phyloP scores from a whole-genome alignment of 192 early-diverging fungal species.

The Spizellomyces punctatus region DNA sequence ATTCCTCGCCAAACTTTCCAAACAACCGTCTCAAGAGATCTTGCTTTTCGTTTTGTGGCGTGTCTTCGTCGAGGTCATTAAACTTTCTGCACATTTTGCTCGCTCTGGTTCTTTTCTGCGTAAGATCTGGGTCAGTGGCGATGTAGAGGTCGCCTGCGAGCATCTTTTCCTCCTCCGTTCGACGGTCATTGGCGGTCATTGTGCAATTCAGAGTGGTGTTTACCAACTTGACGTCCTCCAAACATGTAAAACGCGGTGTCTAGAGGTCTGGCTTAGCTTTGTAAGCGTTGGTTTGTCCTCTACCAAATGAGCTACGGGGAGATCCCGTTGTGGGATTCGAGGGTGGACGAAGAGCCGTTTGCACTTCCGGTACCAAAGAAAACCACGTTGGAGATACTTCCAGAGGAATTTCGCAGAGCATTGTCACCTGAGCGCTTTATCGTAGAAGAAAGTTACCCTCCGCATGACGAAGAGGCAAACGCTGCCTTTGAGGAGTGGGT shows the following conservation, averaged over 20 bases:
- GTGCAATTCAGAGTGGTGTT: background rate
- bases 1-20: conserved; percentile 58
- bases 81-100: conserved; percentile 27
- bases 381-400: background rate
- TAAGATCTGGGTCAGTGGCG: conserved; percentile 58
- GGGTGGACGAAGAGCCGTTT: background rate
- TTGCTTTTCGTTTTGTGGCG: conserved; percentile 19
- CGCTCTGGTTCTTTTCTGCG: conserved; percentile 31
- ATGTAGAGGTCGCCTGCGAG: conserved; percentile 62
- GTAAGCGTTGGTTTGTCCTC: conserved; percentile 1
- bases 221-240: conserved; percentile 8
- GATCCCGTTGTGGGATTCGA: background rate
- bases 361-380: background rate
- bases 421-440: background rate
- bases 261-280: conserved; percentile 24
- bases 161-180: conserved; percentile 67
- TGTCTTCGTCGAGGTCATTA: conserved; percentile 44
- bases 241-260: conserved; percentile 1
- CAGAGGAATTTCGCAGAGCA: background rate
- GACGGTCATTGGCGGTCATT: conserved; percentile 5
- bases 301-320: background rate
- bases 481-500: too few species aligned
- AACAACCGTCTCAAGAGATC: conserved; percentile 50
- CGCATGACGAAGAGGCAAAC: background rate
- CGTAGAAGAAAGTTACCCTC: background rate